Conservation (phyloP, 2,329 filamentous ascomycete species). For the Aspergillus floridensis region DNA sequence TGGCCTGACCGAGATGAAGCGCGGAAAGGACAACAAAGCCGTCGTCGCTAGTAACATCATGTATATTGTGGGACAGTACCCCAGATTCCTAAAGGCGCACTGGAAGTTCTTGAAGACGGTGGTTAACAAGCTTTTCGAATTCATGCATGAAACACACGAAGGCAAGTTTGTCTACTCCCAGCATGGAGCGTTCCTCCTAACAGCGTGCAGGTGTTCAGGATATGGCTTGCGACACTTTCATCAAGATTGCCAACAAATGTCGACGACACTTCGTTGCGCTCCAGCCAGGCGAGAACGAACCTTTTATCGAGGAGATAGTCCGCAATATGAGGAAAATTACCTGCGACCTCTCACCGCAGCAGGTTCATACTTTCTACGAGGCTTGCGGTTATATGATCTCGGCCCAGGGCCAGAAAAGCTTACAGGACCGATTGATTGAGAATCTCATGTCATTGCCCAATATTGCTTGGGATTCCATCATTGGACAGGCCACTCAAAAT, state of each 20-base stretch:
- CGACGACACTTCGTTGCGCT: slow-evolving; percentile 94
- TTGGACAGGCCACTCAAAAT: slow-evolving; percentile 78
- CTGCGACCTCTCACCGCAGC: slow-evolving; percentile 88
- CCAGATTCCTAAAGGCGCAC: slow-evolving; percentile 95
- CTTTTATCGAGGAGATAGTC: slow-evolving; percentile 98
- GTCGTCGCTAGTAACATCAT: slow-evolving; percentile 99
- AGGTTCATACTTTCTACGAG: slow-evolving; percentile 98
- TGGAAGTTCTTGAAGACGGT: slow-evolving; percentile 99
- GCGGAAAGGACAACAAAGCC: slow-evolving; percentile 98
- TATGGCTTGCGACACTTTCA: slow-evolving; percentile 99
- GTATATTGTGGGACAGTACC: slow-evolving; percentile 99
- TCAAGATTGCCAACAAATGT: slow-evolving; percentile 98
- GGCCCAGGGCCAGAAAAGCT: slow-evolving; percentile 89
- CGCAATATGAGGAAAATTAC: slow-evolving; percentile 95
- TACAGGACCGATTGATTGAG: slow-evolving; percentile 85
- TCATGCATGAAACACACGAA: slow-evolving; percentile 99
- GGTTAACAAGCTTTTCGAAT: slow-evolving; percentile 98
- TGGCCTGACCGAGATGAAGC: slow-evolving; percentile 97
- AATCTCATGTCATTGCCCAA: slow-evolving; percentile 95
- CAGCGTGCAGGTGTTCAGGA: slow-evolving; percentile 77
- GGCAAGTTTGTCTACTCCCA: slow-evolving; percentile 51
- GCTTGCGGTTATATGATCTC: slow-evolving; percentile 99
- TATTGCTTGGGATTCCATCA: slow-evolving; percentile 92
- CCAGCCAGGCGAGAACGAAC: slow-evolving; percentile 89
- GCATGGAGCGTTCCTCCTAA: slow-evolving; percentile 12